Conservation (phyloP, 2,329 filamentous ascomycete species). For the Claviceps purpurea region DNA sequence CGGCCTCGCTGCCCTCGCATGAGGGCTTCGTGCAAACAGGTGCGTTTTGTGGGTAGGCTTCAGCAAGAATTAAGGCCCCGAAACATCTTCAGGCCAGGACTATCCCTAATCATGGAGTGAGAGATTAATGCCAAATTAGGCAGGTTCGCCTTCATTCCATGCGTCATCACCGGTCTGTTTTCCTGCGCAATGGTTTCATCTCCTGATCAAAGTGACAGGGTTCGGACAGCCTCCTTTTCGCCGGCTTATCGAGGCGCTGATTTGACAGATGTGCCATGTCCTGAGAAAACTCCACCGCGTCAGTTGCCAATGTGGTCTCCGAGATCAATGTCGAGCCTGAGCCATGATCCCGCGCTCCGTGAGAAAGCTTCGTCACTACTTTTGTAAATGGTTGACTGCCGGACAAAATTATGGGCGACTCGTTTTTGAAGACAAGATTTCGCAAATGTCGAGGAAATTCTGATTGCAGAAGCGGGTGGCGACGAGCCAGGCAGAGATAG, state of each 20-base stretch:
- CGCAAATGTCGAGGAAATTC: conserved; percentile 1
- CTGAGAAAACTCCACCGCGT: not conserved
- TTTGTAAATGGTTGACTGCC: not conserved
- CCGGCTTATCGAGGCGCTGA: not conserved
- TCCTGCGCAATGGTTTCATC: not conserved
- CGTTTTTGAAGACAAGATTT: not conserved
- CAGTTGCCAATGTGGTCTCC: not conserved
- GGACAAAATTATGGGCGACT: not conserved
- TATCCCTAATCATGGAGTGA: not conserved
- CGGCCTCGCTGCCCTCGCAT: not conserved
- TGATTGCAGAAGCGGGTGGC: conserved; percentile 1
- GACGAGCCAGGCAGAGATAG: not conserved
- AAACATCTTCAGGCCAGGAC: not conserved
- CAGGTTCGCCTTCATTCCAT: not conserved
- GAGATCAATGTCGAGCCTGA: not conserved
- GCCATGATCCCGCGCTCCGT: not conserved
- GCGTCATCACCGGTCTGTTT: not conserved
- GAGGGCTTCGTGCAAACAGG: not conserved
- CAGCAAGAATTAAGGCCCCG: not conserved
- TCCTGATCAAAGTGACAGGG: not conserved
- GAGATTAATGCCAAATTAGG: no score
- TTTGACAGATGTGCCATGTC: not conserved
- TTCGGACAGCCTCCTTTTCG: not conserved
- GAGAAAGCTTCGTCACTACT: not conserved
- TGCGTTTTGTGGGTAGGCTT: not conserved